Percentiles rank a stretch among this genome's conserved stretches.
Conservation (phyloP, 805 yeast species). For the Metschnikowia continentalis region DNA sequence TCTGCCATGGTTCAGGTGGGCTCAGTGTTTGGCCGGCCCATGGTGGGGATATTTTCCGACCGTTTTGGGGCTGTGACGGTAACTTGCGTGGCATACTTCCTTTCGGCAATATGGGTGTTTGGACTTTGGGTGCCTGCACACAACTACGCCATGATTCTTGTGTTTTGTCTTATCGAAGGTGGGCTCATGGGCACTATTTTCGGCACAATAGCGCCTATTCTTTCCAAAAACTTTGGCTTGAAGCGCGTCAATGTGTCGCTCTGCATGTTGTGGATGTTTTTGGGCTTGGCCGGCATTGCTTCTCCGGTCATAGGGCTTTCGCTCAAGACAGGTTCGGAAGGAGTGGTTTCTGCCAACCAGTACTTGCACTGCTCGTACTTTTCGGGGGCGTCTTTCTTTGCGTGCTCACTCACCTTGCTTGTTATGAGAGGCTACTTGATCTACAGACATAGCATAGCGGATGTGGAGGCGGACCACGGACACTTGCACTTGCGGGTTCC, state of each 20-base stretch:
- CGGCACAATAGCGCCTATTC: conserved; percentile 50
- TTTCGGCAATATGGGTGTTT: conserved; percentile 27
- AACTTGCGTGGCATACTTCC: conserved; percentile 22
- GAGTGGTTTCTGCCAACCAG: conserved; percentile 37
- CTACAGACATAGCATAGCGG: conserved; percentile 39
- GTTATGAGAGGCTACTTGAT: conserved; percentile 53
- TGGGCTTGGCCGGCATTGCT: conserved; percentile 48
- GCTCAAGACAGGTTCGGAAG: conserved; percentile 32
- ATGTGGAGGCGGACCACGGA: conserved; percentile 13
- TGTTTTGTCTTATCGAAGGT: conserved; percentile 51
- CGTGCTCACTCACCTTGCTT: conserved; percentile 39
- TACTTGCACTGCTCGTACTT: conserved; percentile 54
- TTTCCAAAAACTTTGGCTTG: conserved; percentile 52
- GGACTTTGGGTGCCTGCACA: conserved; percentile 42
- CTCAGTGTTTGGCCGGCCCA: conserved; percentile 52
- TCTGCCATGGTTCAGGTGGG: conserved; percentile 61
- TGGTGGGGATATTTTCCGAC: conserved; percentile 50
- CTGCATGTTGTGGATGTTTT: conserved; percentile 50
- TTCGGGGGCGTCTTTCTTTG: conserved; percentile 53
- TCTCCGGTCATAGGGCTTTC: conserved; percentile 60
- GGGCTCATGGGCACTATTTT: conserved; percentile 58
- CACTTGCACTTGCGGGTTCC: conserved; percentile 18
- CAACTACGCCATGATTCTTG: conserved; percentile 52
- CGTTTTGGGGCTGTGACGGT: conserved; percentile 49
- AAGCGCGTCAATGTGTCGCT: conserved; percentile 45